Evolutionary conservation across 768 basidiomycete species (phyloP).

Genomic region (Rhizopogon vulgaris): DNA sequence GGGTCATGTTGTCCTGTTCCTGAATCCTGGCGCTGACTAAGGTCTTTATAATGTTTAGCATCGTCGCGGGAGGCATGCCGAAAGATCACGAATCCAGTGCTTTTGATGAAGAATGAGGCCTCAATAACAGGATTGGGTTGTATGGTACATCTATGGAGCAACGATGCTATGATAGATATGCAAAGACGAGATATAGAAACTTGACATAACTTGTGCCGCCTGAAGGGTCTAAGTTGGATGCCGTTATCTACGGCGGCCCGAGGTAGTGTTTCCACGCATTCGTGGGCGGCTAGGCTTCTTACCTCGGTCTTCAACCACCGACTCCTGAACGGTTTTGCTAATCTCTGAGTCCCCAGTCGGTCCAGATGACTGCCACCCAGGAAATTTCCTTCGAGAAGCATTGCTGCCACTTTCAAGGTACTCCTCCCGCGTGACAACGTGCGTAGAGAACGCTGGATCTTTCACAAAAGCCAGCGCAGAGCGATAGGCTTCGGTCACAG

Average conservation of each 20-base stretch:
- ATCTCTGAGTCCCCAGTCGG: constrained; percentile 16
- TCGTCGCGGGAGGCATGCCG: constrained; percentile 1
- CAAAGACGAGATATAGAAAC: constrained; percentile 9
- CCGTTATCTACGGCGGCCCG: constrained; percentile 23
- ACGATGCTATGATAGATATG: constrained; percentile 25
- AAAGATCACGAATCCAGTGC: constrained; percentile 2
- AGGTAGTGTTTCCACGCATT: constrained; percentile 13
- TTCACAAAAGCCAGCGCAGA: constrained; percentile 55
- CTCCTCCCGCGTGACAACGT: constrained; percentile 70
- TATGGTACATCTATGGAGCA: constrained; percentile 15
- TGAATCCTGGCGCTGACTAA: background rate
- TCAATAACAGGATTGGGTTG: constrained; percentile 9
- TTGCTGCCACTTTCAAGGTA: constrained; percentile 80
- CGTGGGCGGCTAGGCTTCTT: constrained; percentile 24
- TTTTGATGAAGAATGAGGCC: background rate
- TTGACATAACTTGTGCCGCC: background rate
- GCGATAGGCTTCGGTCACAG: constrained; percentile 60
- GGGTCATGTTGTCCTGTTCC: background rate
- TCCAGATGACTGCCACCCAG: constrained; percentile 43
- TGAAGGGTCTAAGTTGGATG: background rate
- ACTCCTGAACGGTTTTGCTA: constrained; percentile 10
- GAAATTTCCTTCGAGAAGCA: constrained; percentile 72
- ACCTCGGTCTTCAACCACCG: constrained; percentile 16
- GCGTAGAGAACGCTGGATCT: constrained; percentile 42
- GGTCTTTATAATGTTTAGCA: background rate